Percentiles rank a stretch among this genome's conserved stretches.
Conservation (phyloP, 1,139 yeast species). For the Yamadazyma jaroonii region DNA sequence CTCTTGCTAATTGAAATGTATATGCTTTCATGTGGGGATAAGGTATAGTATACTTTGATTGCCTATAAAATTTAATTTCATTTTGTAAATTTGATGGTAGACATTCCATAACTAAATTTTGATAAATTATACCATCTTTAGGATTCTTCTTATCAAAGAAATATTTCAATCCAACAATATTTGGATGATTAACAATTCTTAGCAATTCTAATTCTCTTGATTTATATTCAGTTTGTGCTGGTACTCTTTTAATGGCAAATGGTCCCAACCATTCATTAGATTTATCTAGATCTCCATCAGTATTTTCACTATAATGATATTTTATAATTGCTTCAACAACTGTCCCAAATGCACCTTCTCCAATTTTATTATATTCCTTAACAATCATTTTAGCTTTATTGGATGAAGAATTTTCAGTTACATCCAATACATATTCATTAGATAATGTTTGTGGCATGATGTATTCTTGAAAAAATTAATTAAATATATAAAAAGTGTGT, state of each 20-base stretch:
- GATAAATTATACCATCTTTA: conserved; percentile 62
- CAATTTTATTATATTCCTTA: conserved; percentile 69
- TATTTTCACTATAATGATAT: conserved; percentile 20
- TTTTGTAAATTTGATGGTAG: conserved; percentile 74
- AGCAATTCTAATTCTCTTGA: conserved; percentile 75
- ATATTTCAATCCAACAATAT: conserved; percentile 62
- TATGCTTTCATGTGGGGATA: conserved; percentile 74
- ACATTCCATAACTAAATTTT: conserved; percentile 82
- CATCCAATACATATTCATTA: conserved; percentile 36
- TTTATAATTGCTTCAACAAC: conserved; percentile 69
- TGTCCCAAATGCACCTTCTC: conserved; percentile 85
- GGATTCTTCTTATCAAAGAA: conserved; percentile 66
- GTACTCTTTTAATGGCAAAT: conserved; percentile 77
- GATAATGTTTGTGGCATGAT: conserved; percentile 13
- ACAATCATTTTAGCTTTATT: conserved; percentile 60
- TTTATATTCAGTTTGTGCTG: conserved; percentile 82
- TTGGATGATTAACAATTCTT: conserved; percentile 74
- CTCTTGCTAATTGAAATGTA: conserved; percentile 78
- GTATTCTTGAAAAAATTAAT: not conserved
- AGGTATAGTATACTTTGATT: conserved; percentile 61
- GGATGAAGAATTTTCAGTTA: conserved; percentile 57
- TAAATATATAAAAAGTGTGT: not conserved
- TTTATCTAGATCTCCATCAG: not conserved
- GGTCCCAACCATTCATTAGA: conserved; percentile 65
- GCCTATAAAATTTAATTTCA: conserved; percentile 69